Evolutionary conservation across 768 basidiomycete species (phyloP).

Genomic region (Pseudohyphozyma bogoriensis): DNA sequence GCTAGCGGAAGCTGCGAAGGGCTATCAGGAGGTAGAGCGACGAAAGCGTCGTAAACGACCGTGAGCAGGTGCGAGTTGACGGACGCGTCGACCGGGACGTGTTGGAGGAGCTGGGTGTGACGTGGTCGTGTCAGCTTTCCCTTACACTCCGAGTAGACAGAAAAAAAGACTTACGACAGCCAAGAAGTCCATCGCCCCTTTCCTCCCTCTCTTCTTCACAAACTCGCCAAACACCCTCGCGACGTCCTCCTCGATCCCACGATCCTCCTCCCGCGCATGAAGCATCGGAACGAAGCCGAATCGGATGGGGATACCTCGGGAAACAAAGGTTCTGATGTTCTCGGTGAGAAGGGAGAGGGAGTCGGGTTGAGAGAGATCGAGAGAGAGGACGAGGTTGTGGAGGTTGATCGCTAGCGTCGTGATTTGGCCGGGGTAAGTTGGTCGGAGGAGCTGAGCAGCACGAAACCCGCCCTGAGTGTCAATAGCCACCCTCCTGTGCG

Average conservation of each 20-base stretch:
- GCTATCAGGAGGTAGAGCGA: too few relatives aligned
- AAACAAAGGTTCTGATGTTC: conserved; percentile 59
- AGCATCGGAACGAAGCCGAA: conserved; percentile 85
- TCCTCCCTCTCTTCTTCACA: conserved; percentile 53
- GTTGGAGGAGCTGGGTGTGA: too few relatives aligned
- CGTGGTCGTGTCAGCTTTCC: too few relatives aligned
- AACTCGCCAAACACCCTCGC: conserved; percentile 63
- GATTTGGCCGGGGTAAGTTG: conserved; percentile 68
- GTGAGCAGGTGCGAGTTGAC: neutral
- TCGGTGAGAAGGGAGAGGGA: conserved; percentile 56
- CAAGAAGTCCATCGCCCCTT: conserved; percentile 55
- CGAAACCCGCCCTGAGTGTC: neutral
- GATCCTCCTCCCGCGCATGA: conserved; percentile 48
- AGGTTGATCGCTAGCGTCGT: conserved; percentile 65
- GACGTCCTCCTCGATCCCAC: conserved; percentile 51
- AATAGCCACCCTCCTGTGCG: too few relatives aligned
- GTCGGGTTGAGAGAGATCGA: conserved; percentile 62
- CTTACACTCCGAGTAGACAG: neutral
- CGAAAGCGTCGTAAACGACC: conserved; percentile 7
- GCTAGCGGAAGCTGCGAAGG: too few relatives aligned
- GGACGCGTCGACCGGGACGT: too few relatives aligned
- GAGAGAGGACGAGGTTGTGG: conserved; percentile 67
- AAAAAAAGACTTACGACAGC: conserved; percentile 41
- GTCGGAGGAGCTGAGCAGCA: conserved; percentile 56
- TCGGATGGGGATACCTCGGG: conserved; percentile 61